Conservation (phyloP, 1,284 basidiomycete species). For the Heterobasidion parviporum region DNA sequence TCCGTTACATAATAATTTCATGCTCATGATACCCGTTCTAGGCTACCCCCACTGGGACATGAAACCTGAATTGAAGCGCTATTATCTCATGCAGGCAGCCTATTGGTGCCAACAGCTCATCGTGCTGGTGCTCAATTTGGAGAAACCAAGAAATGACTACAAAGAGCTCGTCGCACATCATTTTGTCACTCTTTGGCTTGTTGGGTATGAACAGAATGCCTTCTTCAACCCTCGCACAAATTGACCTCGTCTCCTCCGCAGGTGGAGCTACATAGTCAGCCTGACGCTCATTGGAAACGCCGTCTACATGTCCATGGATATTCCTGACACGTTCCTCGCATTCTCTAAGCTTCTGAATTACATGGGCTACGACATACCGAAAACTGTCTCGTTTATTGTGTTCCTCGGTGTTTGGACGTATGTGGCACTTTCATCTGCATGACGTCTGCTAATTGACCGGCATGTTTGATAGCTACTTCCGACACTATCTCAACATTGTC, state of each 20-base stretch:
- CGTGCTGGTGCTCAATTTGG: slow-evolving; percentile 77
- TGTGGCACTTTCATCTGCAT: slow-evolving; percentile 22
- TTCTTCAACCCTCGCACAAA: background rate
- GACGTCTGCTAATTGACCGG: background rate
- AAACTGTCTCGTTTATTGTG: slow-evolving; percentile 56
- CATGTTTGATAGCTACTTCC: slow-evolving; percentile 69
- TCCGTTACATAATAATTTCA: background rate
- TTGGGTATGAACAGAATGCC: slow-evolving; percentile 47
- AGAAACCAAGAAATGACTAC: slow-evolving; percentile 93
- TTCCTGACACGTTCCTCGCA: slow-evolving; percentile 85
- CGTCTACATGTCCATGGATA: slow-evolving; percentile 95
- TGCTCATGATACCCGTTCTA: slow-evolving; percentile 16
- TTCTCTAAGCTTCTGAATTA: slow-evolving; percentile 86
- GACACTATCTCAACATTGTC: slow-evolving; percentile 85
- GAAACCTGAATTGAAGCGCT: slow-evolving; percentile 79
- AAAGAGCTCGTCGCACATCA: slow-evolving; percentile 84
- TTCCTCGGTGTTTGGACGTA: slow-evolving; percentile 82
- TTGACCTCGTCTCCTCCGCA: slow-evolving; percentile 1
- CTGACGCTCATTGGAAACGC: slow-evolving; percentile 88
- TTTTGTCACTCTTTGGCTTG: slow-evolving; percentile 91
- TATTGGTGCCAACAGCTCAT: slow-evolving; percentile 96
- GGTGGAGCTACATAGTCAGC: slow-evolving; percentile 85
- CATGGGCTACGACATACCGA: slow-evolving; percentile 58
- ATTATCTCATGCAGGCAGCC: slow-evolving; percentile 85
- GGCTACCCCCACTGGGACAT: slow-evolving; percentile 89